These are phyloP conservation scores for Neoascochyta sp. DNA, from an alignment of 2,329 filamentous ascomycete genomes.

Conservation along the genomic window DNA sequence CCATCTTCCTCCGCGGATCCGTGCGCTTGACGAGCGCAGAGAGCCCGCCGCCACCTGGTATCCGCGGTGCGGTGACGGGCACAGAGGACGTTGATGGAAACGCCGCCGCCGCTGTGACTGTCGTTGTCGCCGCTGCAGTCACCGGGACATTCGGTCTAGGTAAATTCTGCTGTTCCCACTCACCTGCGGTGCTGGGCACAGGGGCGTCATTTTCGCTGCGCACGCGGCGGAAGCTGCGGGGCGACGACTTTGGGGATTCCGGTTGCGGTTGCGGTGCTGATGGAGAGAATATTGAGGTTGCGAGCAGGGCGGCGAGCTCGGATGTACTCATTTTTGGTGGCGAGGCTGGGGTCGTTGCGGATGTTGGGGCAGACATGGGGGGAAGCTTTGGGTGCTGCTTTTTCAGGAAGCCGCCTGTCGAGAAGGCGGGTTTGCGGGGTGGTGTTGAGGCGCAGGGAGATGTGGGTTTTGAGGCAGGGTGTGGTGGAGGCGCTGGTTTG, in stretches of 20 bases:
- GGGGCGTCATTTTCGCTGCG: slow-evolving; percentile 33
- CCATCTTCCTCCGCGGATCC: slow-evolving; percentile 29
- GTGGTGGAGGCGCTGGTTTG: too few relatives aligned
- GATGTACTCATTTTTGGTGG: slow-evolving; percentile 25
- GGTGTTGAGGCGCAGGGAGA: slow-evolving; percentile 11
- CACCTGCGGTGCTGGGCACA: slow-evolving; percentile 24
- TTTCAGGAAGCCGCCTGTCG: slow-evolving; percentile 28
- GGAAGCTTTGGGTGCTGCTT: slow-evolving; percentile 10
- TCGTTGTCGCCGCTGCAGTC: not conserved
- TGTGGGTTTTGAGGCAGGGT: too few relatives aligned
- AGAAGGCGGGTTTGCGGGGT: slow-evolving; percentile 15
- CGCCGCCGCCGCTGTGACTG: slow-evolving; percentile 1
- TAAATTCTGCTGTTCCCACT: slow-evolving; percentile 30
- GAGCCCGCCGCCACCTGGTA: slow-evolving; percentile 14
- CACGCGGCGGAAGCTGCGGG: slow-evolving; percentile 24
- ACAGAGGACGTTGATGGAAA: too few relatives aligned
- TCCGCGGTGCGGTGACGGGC: not conserved
- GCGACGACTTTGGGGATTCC: slow-evolving; percentile 10
- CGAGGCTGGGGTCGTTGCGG: slow-evolving; percentile 2
- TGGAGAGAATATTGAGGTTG: too few relatives aligned
- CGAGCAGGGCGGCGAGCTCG: slow-evolving; percentile 25
- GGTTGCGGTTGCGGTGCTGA: slow-evolving; percentile 1
- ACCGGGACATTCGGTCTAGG: slow-evolving; percentile 9
- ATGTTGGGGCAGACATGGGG: not conserved
- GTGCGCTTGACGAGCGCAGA: slow-evolving; percentile 30